A percentile compares a stretch with the other conserved stretches of the same genome.
Conservation (phyloP, 148 eudicot genomes). For the Fallopia convolvulus region DNA sequence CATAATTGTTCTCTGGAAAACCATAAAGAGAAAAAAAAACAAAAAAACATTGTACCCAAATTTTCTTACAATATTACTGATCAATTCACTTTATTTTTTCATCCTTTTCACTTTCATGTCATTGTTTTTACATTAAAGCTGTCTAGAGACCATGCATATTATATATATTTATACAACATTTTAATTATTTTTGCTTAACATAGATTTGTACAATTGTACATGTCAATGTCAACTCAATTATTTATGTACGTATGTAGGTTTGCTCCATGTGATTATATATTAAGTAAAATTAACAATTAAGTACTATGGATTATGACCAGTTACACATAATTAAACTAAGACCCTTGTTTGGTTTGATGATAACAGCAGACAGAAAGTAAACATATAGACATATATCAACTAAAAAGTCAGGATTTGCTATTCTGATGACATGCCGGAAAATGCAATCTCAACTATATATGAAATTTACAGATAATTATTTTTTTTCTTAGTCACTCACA, state of each 20-base stretch:
- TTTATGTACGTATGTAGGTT: too few relatives aligned
- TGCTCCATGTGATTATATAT: too few relatives aligned
- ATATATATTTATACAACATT: neutral
- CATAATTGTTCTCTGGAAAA: constrained; percentile 9
- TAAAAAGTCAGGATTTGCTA: constrained; percentile 7
- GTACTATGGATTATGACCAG: neutral
- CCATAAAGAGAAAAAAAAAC: neutral
- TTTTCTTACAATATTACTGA: neutral
- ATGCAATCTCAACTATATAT: constrained; percentile 8
- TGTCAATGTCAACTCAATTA: too few relatives aligned
- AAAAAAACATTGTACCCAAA: neutral
- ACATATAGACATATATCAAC: constrained; percentile 1
- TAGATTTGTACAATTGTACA: too few relatives aligned
- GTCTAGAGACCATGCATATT: neutral
- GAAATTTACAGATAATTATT: constrained; percentile 11
- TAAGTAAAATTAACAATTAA: too few relatives aligned
- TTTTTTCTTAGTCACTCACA: neutral
- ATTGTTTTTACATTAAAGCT: neutral
- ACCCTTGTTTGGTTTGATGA: neutral
- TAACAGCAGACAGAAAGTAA: constrained; percentile 6
- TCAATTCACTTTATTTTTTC: neutral
- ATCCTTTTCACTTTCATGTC: neutral
- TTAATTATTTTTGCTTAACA: neutral
- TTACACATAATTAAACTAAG: neutral
- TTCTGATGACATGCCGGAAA: neutral